These are phyloP conservation scores for Saccharomycopsis schoenii DNA, from an alignment of 805 yeast species.

Conservation along the genomic window DNA sequence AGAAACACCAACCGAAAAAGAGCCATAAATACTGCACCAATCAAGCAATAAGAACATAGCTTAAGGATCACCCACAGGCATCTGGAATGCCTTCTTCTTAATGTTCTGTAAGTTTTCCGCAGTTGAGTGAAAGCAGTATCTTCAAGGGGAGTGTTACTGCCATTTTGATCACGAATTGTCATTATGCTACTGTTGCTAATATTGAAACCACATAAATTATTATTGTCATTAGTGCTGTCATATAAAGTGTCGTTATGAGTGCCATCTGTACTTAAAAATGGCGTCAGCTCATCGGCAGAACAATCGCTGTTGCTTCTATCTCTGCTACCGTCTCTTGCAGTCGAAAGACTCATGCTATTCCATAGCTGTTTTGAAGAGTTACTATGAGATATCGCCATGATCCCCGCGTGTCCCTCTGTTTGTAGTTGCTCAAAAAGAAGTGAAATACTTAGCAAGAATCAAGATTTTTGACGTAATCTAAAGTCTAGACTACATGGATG, in stretches of 20 bases:
- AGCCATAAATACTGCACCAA: conserved; percentile 43
- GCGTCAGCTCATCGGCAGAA: background rate
- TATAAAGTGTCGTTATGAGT: background rate
- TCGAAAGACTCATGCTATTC: too few species aligned
- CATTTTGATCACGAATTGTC: background rate
- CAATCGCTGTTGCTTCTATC: too few species aligned
- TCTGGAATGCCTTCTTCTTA: background rate
- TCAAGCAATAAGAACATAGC: conserved; percentile 25
- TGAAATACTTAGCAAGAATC: background rate
- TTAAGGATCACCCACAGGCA: background rate
- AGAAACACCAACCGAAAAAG: conserved; percentile 60
- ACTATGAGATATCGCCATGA: too few species aligned
- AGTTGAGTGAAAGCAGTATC: background rate
- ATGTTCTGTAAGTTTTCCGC: background rate
- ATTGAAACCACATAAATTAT: background rate
- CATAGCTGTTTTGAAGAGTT: too few species aligned
- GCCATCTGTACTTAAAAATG: background rate
- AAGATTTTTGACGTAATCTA: background rate
- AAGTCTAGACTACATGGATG: background rate
- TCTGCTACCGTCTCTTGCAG: too few species aligned
- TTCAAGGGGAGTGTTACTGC: background rate
- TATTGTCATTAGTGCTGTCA: background rate
- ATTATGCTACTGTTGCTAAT: background rate
- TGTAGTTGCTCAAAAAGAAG: background rate
- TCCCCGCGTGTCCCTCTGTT: too few species aligned